phyloP scores from a whole-genome alignment of 176 grass and related monocot genomes.

The Cenchrus americanus region DNA sequence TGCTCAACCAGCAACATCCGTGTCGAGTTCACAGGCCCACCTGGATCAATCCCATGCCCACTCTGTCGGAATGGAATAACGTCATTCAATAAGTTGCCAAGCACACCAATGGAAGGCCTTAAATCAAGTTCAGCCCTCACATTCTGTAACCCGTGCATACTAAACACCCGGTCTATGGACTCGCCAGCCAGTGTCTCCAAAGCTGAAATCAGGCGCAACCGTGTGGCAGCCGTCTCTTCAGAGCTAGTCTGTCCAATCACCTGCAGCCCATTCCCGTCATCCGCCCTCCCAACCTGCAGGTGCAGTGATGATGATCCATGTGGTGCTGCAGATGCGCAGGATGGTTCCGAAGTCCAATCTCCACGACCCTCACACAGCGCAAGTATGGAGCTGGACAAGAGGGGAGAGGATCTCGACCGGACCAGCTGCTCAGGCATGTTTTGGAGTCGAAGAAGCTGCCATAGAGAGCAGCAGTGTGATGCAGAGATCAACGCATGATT shows the following conservation, averaged over 20 bases:
- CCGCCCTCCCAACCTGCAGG: constrained; percentile 65
- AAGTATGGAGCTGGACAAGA: constrained; percentile 60
- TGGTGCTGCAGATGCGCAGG: constrained; percentile 46
- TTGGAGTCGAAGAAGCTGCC: constrained; percentile 91
- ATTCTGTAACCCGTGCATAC: constrained; percentile 93
- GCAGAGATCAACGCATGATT: constrained; percentile 86
- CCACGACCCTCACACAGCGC: constrained; percentile 45
- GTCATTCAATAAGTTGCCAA: constrained; percentile 68
- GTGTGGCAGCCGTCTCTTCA: constrained; percentile 76
- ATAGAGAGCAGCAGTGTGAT: constrained; percentile 94
- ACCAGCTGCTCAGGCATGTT: constrained; percentile 87
- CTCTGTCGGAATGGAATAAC: constrained; percentile 86
- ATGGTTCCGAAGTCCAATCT: constrained; percentile 53
- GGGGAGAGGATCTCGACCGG: constrained; percentile 60
- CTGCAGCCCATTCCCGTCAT: constrained; percentile 77
- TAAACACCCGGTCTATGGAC: constrained; percentile 59
- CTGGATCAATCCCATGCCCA: constrained; percentile 93
- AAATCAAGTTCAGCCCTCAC: constrained; percentile 74
- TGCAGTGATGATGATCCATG: constrained; percentile 65
- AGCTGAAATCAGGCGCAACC: constrained; percentile 76
- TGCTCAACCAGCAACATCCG: constrained; percentile 82
- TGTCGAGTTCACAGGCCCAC: constrained; percentile 59
- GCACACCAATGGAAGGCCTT: constrained; percentile 55
- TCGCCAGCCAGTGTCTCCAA: constrained; percentile 56
- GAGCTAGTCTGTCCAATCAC: constrained; percentile 83